A percentile compares a stretch with the other conserved stretches of the same genome.
Evolutionary conservation across 2,329 filamentous ascomycete genomes (phyloP).

Genomic region (Fusarium burgessii): DNA sequence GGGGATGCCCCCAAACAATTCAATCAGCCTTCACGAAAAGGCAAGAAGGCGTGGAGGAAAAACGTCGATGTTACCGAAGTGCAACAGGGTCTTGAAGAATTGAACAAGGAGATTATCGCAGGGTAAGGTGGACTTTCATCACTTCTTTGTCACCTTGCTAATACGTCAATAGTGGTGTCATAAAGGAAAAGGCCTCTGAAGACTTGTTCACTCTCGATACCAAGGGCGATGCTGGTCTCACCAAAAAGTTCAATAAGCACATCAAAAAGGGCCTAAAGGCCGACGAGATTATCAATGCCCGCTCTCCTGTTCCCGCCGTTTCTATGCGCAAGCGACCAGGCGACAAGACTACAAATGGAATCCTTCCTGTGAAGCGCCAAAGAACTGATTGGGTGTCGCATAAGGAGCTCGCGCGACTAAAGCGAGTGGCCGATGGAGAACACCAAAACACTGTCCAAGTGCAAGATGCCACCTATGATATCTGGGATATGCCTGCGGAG

Average conservation of each 20-base stretch:
- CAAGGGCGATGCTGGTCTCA: conserved; percentile 74
- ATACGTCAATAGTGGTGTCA: conserved; percentile 73
- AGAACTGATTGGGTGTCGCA: conserved; percentile 84
- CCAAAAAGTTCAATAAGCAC: conserved; percentile 73
- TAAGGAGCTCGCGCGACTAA: conserved; percentile 84
- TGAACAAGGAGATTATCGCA: conserved; percentile 90
- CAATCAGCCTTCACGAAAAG: conserved; percentile 92
- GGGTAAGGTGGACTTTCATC: conserved; percentile 67
- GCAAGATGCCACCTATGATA: conserved; percentile 78
- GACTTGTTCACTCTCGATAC: conserved; percentile 89
- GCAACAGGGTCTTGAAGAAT: conserved; percentile 81
- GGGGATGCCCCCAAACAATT: conserved; percentile 79
- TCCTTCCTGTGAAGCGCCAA: conserved; percentile 79
- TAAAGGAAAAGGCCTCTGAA: conserved; percentile 84
- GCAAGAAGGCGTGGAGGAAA: conserved; percentile 98
- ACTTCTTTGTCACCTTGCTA: conserved; percentile 10
- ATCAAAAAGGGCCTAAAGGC: conserved; percentile 83
- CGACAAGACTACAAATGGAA: conserved; percentile 77
- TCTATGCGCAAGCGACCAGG: conserved; percentile 80
- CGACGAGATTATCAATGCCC: conserved; percentile 89
- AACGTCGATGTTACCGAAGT: conserved; percentile 95
- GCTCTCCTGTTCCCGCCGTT: conserved; percentile 85
- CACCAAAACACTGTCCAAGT: conserved; percentile 66
- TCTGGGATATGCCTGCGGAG: conserved; percentile 72
- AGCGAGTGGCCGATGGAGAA: conserved; percentile 81